Percentiles rank a stretch among this genome's conserved stretches.
phyloP scores from a whole-genome alignment of 1,139 yeast species.

The Protomyces arabidopsidicola region DNA sequence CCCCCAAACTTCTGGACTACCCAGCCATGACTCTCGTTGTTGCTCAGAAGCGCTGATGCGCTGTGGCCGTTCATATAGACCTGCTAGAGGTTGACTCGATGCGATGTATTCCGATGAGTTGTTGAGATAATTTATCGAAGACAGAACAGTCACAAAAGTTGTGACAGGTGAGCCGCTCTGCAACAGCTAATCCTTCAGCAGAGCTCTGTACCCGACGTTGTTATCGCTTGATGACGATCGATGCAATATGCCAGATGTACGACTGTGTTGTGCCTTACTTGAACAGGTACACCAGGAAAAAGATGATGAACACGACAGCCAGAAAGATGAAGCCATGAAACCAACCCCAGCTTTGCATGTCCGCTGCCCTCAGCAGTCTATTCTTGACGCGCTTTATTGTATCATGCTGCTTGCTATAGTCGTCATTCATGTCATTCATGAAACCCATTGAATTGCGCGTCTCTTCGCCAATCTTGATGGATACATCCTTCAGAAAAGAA shows the following conservation, averaged over 20 bases:
- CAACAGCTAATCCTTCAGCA: too few relatives aligned
- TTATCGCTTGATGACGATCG: too few relatives aligned
- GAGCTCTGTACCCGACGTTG: too few relatives aligned
- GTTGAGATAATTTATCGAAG: neutral
- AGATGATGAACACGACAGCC: conserved; percentile 8
- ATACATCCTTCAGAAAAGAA: conserved; percentile 59
- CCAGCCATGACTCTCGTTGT: conserved; percentile 51
- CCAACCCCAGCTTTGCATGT: conserved; percentile 25
- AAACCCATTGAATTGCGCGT: conserved; percentile 60
- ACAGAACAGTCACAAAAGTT: neutral
- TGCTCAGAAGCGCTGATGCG: neutral
- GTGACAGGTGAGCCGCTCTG: too few relatives aligned
- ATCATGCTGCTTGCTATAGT: conserved; percentile 23
- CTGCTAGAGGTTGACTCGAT: neutral
- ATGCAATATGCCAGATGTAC: too few relatives aligned
- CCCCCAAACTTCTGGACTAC: conserved; percentile 95
- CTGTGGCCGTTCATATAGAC: neutral
- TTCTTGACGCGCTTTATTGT: conserved; percentile 17
- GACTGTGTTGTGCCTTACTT: neutral
- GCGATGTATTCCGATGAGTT: neutral
- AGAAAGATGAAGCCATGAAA: conserved; percentile 21
- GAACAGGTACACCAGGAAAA: conserved; percentile 25
- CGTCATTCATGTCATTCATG: conserved; percentile 30
- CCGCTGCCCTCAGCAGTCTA: conserved; percentile 17
- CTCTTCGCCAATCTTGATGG: conserved; percentile 76